phyloP scores from a whole-genome alignment of 768 basidiomycete species.

The Auriscalpium microsporum region DNA sequence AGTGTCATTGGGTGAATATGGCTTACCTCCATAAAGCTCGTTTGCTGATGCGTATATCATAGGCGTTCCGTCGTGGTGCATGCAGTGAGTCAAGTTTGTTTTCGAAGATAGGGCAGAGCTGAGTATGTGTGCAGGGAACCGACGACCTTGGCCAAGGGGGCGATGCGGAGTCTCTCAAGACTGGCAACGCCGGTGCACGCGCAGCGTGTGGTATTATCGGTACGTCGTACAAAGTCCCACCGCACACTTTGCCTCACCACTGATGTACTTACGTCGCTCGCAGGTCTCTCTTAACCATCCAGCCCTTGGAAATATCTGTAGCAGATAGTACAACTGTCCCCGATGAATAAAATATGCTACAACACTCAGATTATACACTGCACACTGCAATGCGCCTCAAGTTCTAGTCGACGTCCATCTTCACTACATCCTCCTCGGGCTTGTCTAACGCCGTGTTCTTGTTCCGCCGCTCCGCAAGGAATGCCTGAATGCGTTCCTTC shows the following conservation, averaged over 20 bases:
- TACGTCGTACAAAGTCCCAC: neutral
- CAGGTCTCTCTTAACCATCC: too few species aligned
- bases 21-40: neutral
- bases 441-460: constrained; percentile 23
- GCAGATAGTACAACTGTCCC: too few species aligned
- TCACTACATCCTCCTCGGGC: constrained; percentile 11
- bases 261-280: too few species aligned
- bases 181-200: constrained; percentile 69
- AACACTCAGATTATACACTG: too few species aligned
- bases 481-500: constrained; percentile 67
- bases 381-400: neutral
- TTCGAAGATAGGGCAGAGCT: constrained; percentile 1
- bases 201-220: constrained; percentile 79
- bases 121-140: constrained; percentile 37
- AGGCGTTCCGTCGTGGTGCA: constrained; percentile 74
- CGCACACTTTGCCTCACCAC: too few species aligned
- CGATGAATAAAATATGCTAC: too few species aligned
- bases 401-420: constrained; percentile 11
- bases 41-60: neutral
- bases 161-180: constrained; percentile 62
- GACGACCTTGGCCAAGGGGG: constrained; percentile 74
- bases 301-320: neutral
- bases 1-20: constrained; percentile 60
- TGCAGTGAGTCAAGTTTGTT: constrained; percentile 31
- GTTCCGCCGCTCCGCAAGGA: constrained; percentile 48